Evolutionary conservation across 1,284 basidiomycete species (phyloP).

Genomic region (Mycena citricolor): DNA sequence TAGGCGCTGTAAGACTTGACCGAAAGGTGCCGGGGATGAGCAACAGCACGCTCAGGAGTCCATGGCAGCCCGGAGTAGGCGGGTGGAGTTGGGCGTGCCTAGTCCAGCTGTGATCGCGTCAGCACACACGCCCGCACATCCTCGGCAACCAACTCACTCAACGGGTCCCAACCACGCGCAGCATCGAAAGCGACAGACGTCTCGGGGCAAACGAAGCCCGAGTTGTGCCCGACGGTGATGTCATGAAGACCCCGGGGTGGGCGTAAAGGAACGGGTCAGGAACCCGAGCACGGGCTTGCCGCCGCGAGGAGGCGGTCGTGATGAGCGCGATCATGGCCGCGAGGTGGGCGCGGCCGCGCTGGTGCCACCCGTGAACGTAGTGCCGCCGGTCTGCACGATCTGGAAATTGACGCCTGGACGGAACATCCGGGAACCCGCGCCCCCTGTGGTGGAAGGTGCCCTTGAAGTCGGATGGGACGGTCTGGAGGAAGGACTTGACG

Average conservation of each 20-base stretch:
- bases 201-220: slow-evolving; percentile 8
- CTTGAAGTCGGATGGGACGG: slow-evolving; percentile 4
- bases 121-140: no score
- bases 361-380: background rate
- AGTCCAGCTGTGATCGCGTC: no score
- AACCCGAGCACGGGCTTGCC: slow-evolving; percentile 6
- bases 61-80: no score
- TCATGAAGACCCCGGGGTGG: slow-evolving; percentile 2
- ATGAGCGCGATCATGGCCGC: slow-evolving; percentile 12
- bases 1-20: no score
- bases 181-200: slow-evolving; percentile 12
- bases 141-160: slow-evolving; percentile 9
- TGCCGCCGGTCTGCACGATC: background rate
- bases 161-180: slow-evolving; percentile 9
- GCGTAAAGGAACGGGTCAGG: slow-evolving; percentile 21
- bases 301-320: slow-evolving; percentile 6
- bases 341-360: slow-evolving; percentile 5
- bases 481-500: slow-evolving; percentile 4
- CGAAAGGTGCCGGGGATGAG: no score
- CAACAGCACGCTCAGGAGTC: no score
- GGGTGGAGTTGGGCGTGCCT: no score
- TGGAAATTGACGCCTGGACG: slow-evolving; percentile 15
- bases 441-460: slow-evolving; percentile 14
- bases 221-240: slow-evolving; percentile 7
- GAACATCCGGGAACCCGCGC: slow-evolving; percentile 18